phyloP scores from a whole-genome alignment of 176 grass and related monocot genomes.

The Eleusine indica region DNA sequence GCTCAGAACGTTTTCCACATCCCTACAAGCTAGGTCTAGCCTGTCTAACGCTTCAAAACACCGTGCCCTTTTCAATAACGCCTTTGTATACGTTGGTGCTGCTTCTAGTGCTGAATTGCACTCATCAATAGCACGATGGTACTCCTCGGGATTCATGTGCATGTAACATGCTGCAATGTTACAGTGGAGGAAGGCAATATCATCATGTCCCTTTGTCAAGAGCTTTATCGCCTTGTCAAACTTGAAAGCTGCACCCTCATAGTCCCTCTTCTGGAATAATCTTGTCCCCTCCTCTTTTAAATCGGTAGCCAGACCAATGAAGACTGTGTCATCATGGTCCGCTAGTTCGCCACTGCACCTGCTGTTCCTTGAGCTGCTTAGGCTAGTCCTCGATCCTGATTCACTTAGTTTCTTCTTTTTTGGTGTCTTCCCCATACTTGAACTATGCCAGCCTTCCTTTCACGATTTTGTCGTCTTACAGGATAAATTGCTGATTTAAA shows the following conservation, averaged over 20 bases:
- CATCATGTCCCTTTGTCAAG: slow-evolving; percentile 55
- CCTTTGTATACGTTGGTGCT: slow-evolving; percentile 61
- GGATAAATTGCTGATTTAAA: slow-evolving; percentile 7
- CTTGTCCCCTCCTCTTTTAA: slow-evolving; percentile 67
- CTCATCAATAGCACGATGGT: slow-evolving; percentile 54
- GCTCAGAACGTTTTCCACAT: slow-evolving; percentile 53
- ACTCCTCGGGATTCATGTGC: slow-evolving; percentile 69
- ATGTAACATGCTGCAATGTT: slow-evolving; percentile 76
- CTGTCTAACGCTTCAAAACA: slow-evolving; percentile 73
- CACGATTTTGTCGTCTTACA: not conserved
- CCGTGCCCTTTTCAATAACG: slow-evolving; percentile 65
- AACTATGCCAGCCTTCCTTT: not conserved
- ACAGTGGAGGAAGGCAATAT: slow-evolving; percentile 64
- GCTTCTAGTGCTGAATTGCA: slow-evolving; percentile 67
- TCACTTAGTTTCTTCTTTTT: slow-evolving; percentile 55
- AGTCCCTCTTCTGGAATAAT: slow-evolving; percentile 69
- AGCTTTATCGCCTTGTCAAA: slow-evolving; percentile 70
- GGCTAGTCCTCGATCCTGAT: slow-evolving; percentile 21
- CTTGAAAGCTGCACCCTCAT: slow-evolving; percentile 59
- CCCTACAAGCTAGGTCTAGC: slow-evolving; percentile 61
- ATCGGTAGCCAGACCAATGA: slow-evolving; percentile 44
- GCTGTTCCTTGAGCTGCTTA: slow-evolving; percentile 40
- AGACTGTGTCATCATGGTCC: slow-evolving; percentile 37
- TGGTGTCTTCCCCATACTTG: slow-evolving; percentile 62
- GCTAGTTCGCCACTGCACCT: slow-evolving; percentile 33